Evolutionary conservation across 2,329 filamentous ascomycete genomes (phyloP).

Genomic region (Phyllosticta paracitricarpa): DNA sequence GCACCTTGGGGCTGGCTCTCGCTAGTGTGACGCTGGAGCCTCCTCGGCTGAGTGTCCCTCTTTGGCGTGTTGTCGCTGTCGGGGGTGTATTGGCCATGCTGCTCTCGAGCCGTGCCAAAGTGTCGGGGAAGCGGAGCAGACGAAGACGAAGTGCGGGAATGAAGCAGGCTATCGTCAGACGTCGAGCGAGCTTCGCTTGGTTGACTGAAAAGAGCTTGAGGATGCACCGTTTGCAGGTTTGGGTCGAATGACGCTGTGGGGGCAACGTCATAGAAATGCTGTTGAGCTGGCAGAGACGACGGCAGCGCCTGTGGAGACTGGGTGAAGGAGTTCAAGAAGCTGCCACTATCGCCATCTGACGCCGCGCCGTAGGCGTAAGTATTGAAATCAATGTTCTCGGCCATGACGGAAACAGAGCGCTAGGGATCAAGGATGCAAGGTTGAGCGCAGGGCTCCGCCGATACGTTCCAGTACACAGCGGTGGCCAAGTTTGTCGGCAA

Average conservation of each 20-base stretch:
- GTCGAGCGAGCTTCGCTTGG: neutral
- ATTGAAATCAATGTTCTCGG: neutral
- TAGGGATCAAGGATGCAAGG: neutral
- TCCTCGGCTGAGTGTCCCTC: neutral
- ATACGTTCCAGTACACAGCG: neutral
- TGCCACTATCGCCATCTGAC: neutral
- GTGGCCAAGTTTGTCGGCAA: neutral
- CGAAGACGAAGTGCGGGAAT: neutral
- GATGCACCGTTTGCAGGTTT: neutral
- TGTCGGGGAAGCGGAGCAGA: neutral
- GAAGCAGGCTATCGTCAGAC: neutral
- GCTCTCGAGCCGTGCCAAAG: neutral
- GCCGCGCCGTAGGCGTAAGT: neutral
- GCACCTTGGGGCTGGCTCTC: neutral
- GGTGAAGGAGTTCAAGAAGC: neutral
- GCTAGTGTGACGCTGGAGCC: neutral
- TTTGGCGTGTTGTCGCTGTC: neutral
- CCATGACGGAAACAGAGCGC: neutral
- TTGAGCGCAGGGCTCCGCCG: neutral
- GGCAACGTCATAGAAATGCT: too few relatives aligned
- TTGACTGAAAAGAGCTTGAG: neutral
- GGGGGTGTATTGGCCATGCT: neutral
- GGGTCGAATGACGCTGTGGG: neutral
- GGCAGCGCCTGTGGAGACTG: neutral
- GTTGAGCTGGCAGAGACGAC: neutral